These are phyloP conservation scores for Blastocystis sp. DNA, from an alignment of 352 stramenopile species.

Conservation along the genomic window DNA sequence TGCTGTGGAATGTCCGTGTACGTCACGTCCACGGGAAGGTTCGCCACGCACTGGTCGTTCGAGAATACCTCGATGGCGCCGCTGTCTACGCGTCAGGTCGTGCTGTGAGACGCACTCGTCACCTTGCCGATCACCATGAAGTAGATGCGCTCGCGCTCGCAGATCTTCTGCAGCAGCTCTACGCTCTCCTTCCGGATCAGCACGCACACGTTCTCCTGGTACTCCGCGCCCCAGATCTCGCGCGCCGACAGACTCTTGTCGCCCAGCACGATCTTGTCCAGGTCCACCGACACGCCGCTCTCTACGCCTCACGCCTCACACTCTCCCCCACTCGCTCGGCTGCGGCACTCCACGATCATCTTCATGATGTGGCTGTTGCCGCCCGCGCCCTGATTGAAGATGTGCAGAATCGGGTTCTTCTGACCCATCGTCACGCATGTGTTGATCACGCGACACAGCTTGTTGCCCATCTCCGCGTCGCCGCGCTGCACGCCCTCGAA, in stretches of 20 bases:
- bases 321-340: neutral
- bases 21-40: constrained; percentile 49
- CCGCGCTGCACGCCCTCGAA: constrained; percentile 99
- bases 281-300: constrained; percentile 90
- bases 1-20: constrained; percentile 63
- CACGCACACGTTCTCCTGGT: constrained; percentile 98
- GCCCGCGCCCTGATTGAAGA: constrained; percentile 98
- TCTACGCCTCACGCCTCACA: constrained; percentile 12
- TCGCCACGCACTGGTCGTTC: constrained; percentile 15
- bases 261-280: constrained; percentile 90
- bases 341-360: constrained; percentile 94
- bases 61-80: constrained; percentile 38
- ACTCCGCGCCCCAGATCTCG: constrained; percentile 99
- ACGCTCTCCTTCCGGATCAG: constrained; percentile 88
- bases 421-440: constrained; percentile 94
- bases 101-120: neutral
- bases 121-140: constrained; percentile 92
- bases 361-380: constrained; percentile 99
- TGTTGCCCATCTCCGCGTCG: constrained; percentile 99
- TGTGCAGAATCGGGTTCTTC: constrained; percentile 96
- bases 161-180: constrained; percentile 91
- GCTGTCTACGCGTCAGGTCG: neutral
- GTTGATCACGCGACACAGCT: constrained; percentile 97
- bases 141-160: constrained; percentile 93
- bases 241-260: constrained; percentile 96